Evolutionary conservation across 345 rosid species (phyloP).

Genomic region (Litchi chinensis): DNA sequence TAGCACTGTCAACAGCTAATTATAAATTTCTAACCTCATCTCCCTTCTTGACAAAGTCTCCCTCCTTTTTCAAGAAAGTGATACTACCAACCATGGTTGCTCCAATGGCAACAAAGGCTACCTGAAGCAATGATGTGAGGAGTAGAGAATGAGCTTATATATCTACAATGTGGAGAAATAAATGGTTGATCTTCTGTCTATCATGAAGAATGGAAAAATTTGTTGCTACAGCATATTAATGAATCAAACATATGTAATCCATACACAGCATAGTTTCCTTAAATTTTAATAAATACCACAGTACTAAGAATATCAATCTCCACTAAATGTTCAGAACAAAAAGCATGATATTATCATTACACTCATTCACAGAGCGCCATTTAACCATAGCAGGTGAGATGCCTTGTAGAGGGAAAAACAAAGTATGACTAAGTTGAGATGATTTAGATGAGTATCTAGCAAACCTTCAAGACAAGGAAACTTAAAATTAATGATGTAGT

Average conservation of each 20-base stretch:
- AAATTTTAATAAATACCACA: neutral
- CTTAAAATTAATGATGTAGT: too few relatives aligned
- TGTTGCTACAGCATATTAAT: neutral
- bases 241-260: neutral
- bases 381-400: neutral
- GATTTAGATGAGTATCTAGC: neutral
- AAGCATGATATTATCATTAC: neutral
- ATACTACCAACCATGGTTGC: slow-evolving; percentile 99
- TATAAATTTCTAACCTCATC: slow-evolving; percentile 60
- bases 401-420: neutral
- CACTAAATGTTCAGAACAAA: neutral
- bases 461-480: neutral
- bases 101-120: slow-evolving; percentile 91
- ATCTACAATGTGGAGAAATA: neutral
- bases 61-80: slow-evolving; percentile 57
- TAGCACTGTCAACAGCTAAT: neutral
- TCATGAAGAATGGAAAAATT: neutral
- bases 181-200: neutral
- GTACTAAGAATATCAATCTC: neutral
- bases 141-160: neutral
- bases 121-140: slow-evolving; percentile 43
- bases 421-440: neutral
- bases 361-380: neutral
- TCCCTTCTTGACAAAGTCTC: slow-evolving; percentile 75
- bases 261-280: neutral